Evolutionary conservation across 495 filamentous ascomycete species (phyloP).

Genomic region (Bacidia rubella): DNA sequence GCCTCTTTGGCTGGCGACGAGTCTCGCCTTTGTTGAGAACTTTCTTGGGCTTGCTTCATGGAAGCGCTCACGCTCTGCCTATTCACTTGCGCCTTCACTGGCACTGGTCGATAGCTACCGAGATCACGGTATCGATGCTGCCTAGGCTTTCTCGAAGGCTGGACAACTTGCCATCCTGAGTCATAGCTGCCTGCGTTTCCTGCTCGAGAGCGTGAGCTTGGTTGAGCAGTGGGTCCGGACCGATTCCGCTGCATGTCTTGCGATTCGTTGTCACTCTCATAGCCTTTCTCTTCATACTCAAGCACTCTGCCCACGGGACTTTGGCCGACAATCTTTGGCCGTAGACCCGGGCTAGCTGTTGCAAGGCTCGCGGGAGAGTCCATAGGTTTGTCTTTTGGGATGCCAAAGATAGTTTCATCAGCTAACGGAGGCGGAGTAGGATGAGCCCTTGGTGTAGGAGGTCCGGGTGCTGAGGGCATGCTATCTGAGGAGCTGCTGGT

Average conservation of each 20-base stretch:
- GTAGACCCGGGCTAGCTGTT: constrained; percentile 7
- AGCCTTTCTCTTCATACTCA: constrained; percentile 26
- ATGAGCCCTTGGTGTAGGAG: constrained; percentile 12
- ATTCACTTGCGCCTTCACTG: constrained; percentile 24
- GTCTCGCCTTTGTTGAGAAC: constrained; percentile 11
- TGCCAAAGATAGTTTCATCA: constrained; percentile 12
- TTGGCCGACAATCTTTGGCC: constrained; percentile 22
- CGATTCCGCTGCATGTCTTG: constrained; percentile 18
- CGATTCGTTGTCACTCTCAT: constrained; percentile 33
- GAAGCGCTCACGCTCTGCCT: constrained; percentile 26
- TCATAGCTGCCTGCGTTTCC: constrained; percentile 16
- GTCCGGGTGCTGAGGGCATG: constrained; percentile 22
- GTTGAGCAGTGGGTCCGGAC: constrained; percentile 17
- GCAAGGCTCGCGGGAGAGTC: constrained; percentile 14
- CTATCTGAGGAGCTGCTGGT: constrained; percentile 51
- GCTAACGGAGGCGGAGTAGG: constrained; percentile 16
- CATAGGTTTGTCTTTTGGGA: constrained; percentile 10
- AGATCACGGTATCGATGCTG: constrained; percentile 21
- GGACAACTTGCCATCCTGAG: constrained; percentile 29
- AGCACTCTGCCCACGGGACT: constrained; percentile 19
- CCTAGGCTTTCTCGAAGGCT: constrained; percentile 17
- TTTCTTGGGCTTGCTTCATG: constrained; percentile 16
- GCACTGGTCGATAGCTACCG: constrained; percentile 22
- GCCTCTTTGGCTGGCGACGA: constrained; percentile 28
- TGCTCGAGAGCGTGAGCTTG: constrained; percentile 11